These are phyloP conservation scores for Diutina ranongensis DNA, from an alignment of 1,139 yeast genomes.

Conservation along the genomic window DNA sequence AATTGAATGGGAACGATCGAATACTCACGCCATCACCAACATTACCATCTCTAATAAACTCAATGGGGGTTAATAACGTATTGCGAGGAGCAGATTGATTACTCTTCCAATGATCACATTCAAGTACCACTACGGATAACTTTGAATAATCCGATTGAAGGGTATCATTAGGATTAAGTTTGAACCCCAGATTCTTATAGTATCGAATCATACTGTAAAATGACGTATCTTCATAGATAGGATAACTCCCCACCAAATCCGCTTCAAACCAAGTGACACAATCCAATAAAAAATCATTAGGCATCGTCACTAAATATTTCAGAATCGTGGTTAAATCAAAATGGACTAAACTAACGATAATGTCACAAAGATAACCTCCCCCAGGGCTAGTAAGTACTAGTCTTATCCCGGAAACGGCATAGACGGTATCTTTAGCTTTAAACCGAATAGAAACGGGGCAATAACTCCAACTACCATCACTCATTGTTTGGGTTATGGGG, in stretches of 20 bases:
- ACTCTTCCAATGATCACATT: neutral
- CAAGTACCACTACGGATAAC: neutral
- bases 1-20: constrained; percentile 2
- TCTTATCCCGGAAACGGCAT: too few relatives aligned
- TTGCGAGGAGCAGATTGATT: too few relatives aligned
- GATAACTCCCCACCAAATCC: neutral
- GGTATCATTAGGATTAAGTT: neutral
- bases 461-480: too few relatives aligned
- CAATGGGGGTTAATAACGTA: neutral
- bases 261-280: neutral
- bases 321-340: neutral
- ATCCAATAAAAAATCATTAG: neutral
- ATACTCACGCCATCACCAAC: neutral
- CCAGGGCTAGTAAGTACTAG: too few relatives aligned
- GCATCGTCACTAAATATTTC: neutral
- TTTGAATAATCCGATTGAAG: neutral
- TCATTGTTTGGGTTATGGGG: too few relatives aligned
- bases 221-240: neutral
- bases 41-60: neutral
- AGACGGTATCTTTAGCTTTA: too few relatives aligned
- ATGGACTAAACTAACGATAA: neutral
- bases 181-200: neutral
- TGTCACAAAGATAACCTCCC: too few relatives aligned
- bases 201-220: neutral
- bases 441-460: too few relatives aligned